Base-by-base conservation (phyloP, 805 yeast genomes). In the Tetrapisispora nanseiensis region DNA sequence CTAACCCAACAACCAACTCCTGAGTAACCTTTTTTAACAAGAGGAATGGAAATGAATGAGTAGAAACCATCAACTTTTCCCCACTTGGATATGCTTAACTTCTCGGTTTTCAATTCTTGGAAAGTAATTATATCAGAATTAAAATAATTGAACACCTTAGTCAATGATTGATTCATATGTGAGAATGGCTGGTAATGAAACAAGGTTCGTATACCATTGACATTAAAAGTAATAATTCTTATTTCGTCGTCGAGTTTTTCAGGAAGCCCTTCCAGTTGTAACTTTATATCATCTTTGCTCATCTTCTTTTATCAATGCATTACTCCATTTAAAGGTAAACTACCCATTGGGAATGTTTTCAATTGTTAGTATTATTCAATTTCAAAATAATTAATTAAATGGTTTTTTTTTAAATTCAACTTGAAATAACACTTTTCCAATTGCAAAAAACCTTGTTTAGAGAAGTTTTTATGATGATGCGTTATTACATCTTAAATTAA, bases 1-100 rank as follows among this genome's bases (percentile, higher is more conserved):
- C 87, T 65, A 2, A 85, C 71, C 62, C 85, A 90, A 3, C 90
- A 74, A 0, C 89, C 95, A 1, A 90, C 97, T 0, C 98, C 98
- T 43, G 90, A 76, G 58, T 92, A 92, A 0, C 97, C 97, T 54
- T 78, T 83, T 56, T 78, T 83, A 2, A 56, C 44, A 10, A 57
- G 59, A 0, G 96, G 95, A 11, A 86, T 65, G 0, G 90, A 70
- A 27, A 86, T 74, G 51, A 78, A 90, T 2, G 83, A 70, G 20
- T 71, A 65, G 55, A 71, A 90, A 1, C 78, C 76, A 1, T 70
- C 67, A 0, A 82, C 62, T 30, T 71, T 63, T 1, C 76, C 78
- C 62, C 77, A 65, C 27, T 56, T 61, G n/a, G 63, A 49, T 16
- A 72, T 67, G 2, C 80, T 54, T 43, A 73, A 74, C 23, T 58